Percentiles rank a stretch among this genome's conserved stretches.
Conservation (phyloP, 208 protist species). For the Leishmania mexicana region DNA sequence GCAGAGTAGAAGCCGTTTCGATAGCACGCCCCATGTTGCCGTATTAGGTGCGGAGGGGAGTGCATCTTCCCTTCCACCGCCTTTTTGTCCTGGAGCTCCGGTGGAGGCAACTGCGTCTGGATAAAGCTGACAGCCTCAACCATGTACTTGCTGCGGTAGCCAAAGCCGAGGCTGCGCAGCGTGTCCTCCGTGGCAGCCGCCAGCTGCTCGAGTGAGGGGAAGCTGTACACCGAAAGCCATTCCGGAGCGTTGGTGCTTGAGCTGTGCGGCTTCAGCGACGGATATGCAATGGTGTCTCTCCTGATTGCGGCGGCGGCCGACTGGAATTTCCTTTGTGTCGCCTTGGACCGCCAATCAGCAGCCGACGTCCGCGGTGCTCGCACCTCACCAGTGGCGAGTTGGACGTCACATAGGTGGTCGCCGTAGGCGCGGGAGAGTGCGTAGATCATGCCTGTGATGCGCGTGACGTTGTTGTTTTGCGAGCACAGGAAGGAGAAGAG, state of each 20-base stretch:
- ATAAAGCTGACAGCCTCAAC: slow-evolving; percentile 22
- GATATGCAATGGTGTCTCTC: neutral
- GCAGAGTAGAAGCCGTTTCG: slow-evolving; percentile 55
- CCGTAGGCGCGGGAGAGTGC: slow-evolving; percentile 47
- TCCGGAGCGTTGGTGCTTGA: neutral
- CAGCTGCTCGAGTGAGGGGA: slow-evolving; percentile 59
- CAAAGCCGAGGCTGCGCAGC: slow-evolving; percentile 58
- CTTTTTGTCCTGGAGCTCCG: neutral
- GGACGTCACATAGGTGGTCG: slow-evolving; percentile 52
- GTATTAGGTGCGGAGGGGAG: neutral
- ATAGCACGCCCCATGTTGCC: slow-evolving; percentile 15
- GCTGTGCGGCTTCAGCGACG: neutral
- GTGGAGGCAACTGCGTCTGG: neutral
- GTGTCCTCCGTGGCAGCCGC: slow-evolving; percentile 29
- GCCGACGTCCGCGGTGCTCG: neutral
- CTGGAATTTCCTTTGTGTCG: neutral
- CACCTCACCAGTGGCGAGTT: slow-evolving; percentile 40
- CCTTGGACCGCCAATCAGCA: neutral
- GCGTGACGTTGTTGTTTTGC: slow-evolving; percentile 83
- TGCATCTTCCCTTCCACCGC: neutral
- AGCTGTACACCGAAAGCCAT: slow-evolving; percentile 51
- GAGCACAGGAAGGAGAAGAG: slow-evolving; percentile 81
- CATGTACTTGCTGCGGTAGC: slow-evolving; percentile 80
- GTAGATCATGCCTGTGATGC: slow-evolving; percentile 71
- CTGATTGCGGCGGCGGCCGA: neutral